Base-by-base conservation (phyloP, 2,329 filamentous ascomycete species). In the Aspergillus sp. region DNA sequence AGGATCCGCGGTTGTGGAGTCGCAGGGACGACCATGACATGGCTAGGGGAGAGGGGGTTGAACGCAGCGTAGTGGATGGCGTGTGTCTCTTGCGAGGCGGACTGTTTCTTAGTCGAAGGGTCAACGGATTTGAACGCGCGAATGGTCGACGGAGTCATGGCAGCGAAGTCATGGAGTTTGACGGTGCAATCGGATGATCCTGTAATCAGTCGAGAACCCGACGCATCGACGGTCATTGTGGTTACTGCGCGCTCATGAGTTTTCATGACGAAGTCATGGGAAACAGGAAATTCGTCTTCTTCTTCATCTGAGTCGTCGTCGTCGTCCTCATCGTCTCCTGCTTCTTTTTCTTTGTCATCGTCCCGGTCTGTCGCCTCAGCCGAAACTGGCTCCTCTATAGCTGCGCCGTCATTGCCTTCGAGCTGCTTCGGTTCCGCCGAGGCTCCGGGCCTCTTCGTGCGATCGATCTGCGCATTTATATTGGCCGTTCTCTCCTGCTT, bases 81-180 rank as follows among this genome's bases (percentile, higher is more conserved):
- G 55, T 96, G 91, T 12, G 86, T 82, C 56, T 96, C 91, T 24
- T 81, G 73, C 34, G 71, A 76, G 4, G 80, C 71, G 3, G 77
- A 72, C 27, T 71, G 60, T 55, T 93, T 94, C 16, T 78, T 75
- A 32, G 78, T 75, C 48, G 80, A 88, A 0, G 91, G 89, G 53
- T 98, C 89, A 29, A 96, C 71, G 6, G 80, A 88, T 52, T 86
- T 86, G 71, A 98, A 98, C 1, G 91, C 86, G 48, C 89, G 82
- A 32, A 98, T 73, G 0, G 91, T 96, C 4, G 86, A 91, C 2
- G 88, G 86, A 1, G 89, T 95, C 81, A 98, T 93, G 29, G 88
- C 84, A 2, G 88, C 78, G 57, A 98, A 93, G 56, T 98, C 89
- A 63, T 95, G 86, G 12, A 98, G 70, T 55, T 95, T 96, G 49